phyloP scores from a whole-genome alignment of 768 basidiomycete genomes.

The Suillus decipiens region DNA sequence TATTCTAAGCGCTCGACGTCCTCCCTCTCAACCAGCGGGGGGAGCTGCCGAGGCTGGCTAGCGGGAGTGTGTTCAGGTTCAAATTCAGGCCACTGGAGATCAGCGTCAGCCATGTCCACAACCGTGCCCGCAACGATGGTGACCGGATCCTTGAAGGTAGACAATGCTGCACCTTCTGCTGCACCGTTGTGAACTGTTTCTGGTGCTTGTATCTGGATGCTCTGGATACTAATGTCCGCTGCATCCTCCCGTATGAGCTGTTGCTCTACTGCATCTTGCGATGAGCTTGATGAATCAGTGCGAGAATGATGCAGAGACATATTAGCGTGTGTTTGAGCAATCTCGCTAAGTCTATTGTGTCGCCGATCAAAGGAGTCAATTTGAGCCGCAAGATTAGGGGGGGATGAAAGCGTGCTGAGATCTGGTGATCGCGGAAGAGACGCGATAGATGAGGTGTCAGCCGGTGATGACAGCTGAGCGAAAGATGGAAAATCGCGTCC shows the following conservation, averaged over 20 bases:
- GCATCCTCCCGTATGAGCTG: slow-evolving; percentile 48
- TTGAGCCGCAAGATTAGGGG: slow-evolving; percentile 16
- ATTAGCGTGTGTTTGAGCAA: background rate
- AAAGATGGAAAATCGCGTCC: slow-evolving; percentile 18
- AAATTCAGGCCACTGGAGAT: slow-evolving; percentile 31
- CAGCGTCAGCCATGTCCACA: slow-evolving; percentile 14
- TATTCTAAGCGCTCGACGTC: background rate
- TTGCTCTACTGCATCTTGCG: slow-evolving; percentile 46
- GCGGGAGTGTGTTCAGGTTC: slow-evolving; percentile 20
- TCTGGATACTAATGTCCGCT: slow-evolving; percentile 23
- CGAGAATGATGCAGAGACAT: background rate
- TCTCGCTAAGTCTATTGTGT: background rate
- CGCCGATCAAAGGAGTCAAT: slow-evolving; percentile 23
- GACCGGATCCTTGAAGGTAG: slow-evolving; percentile 1
- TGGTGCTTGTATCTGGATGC: slow-evolving; percentile 15
- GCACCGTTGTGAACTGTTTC: slow-evolving; percentile 2
- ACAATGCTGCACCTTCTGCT: slow-evolving; percentile 5
- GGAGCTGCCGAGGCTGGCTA: slow-evolving; percentile 1
- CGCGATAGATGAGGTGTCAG: slow-evolving; percentile 14
- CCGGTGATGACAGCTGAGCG: slow-evolving; percentile 25
- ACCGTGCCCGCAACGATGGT: background rate
- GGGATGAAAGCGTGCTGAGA: slow-evolving; percentile 15
- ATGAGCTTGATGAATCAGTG: slow-evolving; percentile 36
- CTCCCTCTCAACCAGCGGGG: background rate
- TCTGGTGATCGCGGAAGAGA: slow-evolving; percentile 23